Evolutionary conservation across 148 eudicot species (phyloP).

Genomic region (Vaccinium corymbosum): DNA sequence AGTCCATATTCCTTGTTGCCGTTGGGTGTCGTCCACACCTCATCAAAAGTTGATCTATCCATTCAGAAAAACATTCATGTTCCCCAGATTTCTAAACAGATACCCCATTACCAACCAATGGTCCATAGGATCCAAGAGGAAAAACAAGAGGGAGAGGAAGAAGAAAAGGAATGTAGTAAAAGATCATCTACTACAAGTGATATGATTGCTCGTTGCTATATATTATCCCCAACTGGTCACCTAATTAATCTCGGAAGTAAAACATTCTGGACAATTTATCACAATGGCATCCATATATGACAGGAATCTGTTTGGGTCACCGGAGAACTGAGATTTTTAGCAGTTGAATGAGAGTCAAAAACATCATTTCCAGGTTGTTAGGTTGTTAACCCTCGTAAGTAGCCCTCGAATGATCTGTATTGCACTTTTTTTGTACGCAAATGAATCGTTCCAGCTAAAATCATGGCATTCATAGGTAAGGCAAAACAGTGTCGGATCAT

Average conservation of each 20-base stretch:
- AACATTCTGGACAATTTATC: background rate
- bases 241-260: background rate
- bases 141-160: background rate
- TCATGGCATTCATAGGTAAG: background rate
- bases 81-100: background rate
- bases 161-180: no score
- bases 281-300: background rate
- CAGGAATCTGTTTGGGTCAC: background rate
- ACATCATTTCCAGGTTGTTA: background rate
- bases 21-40: background rate
- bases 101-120: background rate
- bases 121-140: background rate
- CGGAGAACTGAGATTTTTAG: background rate
- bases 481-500: background rate
- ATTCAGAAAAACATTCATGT: background rate
- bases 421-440: background rate
- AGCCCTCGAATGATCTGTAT: background rate
- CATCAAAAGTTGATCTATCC: background rate
- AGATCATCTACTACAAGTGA: background rate
- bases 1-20: background rate
- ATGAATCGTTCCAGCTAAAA: background rate
- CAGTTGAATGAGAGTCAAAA: background rate
- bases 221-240: background rate
- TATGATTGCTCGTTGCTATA: background rate
- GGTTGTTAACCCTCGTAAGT: background rate